Base-by-base conservation (phyloP, 495 filamentous ascomycete species). In the Aspergillus diversus region DNA sequence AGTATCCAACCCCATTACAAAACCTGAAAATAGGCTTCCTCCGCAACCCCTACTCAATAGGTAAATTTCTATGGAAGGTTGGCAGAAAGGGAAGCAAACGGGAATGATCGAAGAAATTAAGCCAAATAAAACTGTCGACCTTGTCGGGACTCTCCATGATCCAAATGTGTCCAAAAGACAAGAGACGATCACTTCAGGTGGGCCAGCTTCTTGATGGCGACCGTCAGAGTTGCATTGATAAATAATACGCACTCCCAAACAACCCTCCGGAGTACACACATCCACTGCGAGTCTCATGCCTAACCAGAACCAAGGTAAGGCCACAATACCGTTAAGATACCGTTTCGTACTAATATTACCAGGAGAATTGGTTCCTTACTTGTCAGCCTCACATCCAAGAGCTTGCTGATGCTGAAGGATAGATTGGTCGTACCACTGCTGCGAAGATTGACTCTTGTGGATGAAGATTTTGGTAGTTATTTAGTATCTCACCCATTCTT, bases 191-290 rank as follows among this genome's bases (percentile, higher is more conserved):
- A 48, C 15, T 21, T 17, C 0, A 3, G 49, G 37, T 60, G 59
- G 51, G 46, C 60, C 52, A 13, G 39, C 8, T 43, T 15, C 21
- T 27, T 13, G 39, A 11, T 43, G 39, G 39, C n/a, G 39, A 35
- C 21, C 47, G 47, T 56, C 53, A 63, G 60, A 62, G 60, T 63
- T 57, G 60, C 60, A 63, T 63, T 46, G 60, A 63, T 63, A 63
- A 63, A 39, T 8, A 54, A 51, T 63, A 63, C 60, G 46, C 32
- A 51, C 33, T 42, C 2, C 58, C 39, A 15, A 4, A 6, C n/a
- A n/a, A n/a, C n/a, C n/a, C n/a, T n/a, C n/a, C n/a, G n/a, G n/a
- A n/a, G n/a, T n/a, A n/a, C n/a, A n/a, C n/a, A n/a, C 39, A 27
- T 50, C 47, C 2, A 31, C 16, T 17, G 9, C 16, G 6, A 17